Base-by-base conservation (phyloP, 805 yeast genomes). In the Huiozyma naganishii region DNA sequence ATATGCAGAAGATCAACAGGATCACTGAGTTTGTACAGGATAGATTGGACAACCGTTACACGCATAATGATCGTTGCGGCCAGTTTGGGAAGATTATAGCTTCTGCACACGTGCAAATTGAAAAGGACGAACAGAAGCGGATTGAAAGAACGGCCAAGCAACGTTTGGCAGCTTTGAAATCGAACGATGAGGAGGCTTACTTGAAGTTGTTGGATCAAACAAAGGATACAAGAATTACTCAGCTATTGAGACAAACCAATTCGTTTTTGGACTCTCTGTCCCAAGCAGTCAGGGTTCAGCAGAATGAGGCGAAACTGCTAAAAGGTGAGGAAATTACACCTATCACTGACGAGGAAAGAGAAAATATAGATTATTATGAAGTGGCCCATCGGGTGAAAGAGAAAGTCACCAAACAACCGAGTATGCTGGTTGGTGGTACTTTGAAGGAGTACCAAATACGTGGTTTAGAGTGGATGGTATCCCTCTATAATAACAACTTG, bases 391-490 rank as follows among this genome's bases (percentile, higher is more conserved):
- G 76, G 50, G 70, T 83, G 38, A 75, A 77, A 54, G 95, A 84
- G 59, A 77, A 71, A 36, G 70, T 84, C 37, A 68, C 65, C 2
- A 75, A 69, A 42, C 95, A 84, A 56, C 88, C 95, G 3, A 47
- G 69, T 2, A 74, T 83, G 17, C 66, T 84, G 42, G 76, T 84
- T 32, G 94, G 94, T 48, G 95, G 95, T 53, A 71, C 72, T 33
- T 68, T 84, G 57, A 84, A 84, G 59, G 94, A 84, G 54, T 84
- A 84, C 60, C 95, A 92, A 66, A 32, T 92, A 40, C 83, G 83
- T 61, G 99, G 99, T 59, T 71, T 92, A 45, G 96, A 92, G 61
- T 92, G 99, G 99, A 92, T 92, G 98, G 95, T 92, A 3, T 92
- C 98, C 0, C 67, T 92, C 46, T 92, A 76, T 68, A 92, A 92